Evolutionary conservation across 2,329 filamentous ascomycete genomes (phyloP).

Genomic region (Trichophaea hybrida): DNA sequence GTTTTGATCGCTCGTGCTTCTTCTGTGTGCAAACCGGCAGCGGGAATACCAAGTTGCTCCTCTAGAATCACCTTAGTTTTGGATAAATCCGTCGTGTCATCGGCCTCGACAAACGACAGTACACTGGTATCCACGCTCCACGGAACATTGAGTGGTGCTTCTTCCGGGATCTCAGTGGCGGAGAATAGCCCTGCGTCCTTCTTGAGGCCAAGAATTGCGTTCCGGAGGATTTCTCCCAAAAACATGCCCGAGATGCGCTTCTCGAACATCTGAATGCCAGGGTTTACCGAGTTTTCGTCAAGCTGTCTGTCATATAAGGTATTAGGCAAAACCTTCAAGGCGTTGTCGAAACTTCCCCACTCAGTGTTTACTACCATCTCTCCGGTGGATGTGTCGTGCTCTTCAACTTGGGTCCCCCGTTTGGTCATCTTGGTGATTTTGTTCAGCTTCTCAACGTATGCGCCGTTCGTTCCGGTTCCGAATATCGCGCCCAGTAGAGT

Average conservation of each 20-base stretch:
- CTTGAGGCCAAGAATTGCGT: slow-evolving; percentile 48
- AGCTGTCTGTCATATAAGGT: slow-evolving; percentile 70
- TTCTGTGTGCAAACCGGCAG: slow-evolving; percentile 49
- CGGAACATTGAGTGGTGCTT: slow-evolving; percentile 55
- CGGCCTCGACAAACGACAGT: slow-evolving; percentile 72
- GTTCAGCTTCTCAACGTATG: slow-evolving; percentile 81
- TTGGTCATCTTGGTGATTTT: slow-evolving; percentile 63
- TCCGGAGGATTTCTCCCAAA: slow-evolving; percentile 78
- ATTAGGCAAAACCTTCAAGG: slow-evolving; percentile 70
- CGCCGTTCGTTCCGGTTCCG: slow-evolving; percentile 91
- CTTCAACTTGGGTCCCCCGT: slow-evolving; percentile 40
- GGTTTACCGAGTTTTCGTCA: slow-evolving; percentile 71
- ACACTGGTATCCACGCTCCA: slow-evolving; percentile 90
- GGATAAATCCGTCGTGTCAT: slow-evolving; percentile 56
- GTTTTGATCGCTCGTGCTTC: slow-evolving; percentile 81
- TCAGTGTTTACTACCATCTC: slow-evolving; percentile 98
- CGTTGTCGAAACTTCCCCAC: slow-evolving; percentile 97
- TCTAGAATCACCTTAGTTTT: slow-evolving; percentile 66
- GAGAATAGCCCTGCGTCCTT: slow-evolving; percentile 36
- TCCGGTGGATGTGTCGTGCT: slow-evolving; percentile 66
- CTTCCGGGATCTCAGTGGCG: slow-evolving; percentile 54
- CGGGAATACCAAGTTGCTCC: slow-evolving; percentile 58
- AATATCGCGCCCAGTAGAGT: slow-evolving; percentile 94
- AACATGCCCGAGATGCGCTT: slow-evolving; percentile 99
- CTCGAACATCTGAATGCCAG: slow-evolving; percentile 96